Evolutionary conservation across 75 land plant species (phyloP), one percentile per base, ranked within the genome.

Genomic region (Chamaecyparis obtusa): DNA sequence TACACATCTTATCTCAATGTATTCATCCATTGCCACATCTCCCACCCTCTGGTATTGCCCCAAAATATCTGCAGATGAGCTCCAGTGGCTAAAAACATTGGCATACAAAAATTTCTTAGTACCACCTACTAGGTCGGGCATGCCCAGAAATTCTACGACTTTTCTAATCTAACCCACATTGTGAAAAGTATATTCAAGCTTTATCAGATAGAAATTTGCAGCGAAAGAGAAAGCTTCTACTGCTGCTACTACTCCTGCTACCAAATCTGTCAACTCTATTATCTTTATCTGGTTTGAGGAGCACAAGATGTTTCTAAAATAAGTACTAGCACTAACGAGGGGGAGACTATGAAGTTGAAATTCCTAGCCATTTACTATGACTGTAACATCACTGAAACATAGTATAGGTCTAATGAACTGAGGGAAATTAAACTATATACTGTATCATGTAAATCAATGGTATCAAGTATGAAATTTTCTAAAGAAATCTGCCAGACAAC

Each of bases 261-360:
- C 27, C 36, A 86, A 69, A 86, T 67, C 89, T 8, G 48, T n/a
- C 17, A 56, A 54, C 82, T 87, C 88, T 5, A 87, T 15, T 17
- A 57, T 3, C 51, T 64, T 77, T 67, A 10, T 3, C 46, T 27
- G 71, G 82, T 51, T 37, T 35, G 67, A 55, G 32, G 88, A 64
- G 60, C 78, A 49, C 41, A 84, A 86, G 17, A 91, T 51, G 49
- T 77, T 80, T 55, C 91, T 82, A 84, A 91, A 91, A 78, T 89
- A 89, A 39, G 71, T 27, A 43, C 91, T 86, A 9, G 85, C 92
- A 84, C 87, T 90, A 16, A 85, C 32, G 17, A 91, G 76, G 24
- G 92, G 92, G 15, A 91, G 87, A 86, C 87, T 91, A 57, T 91
- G 92, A 9, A 91, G 91, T 14, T 75, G 86, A 48, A 91, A 91